These are phyloP conservation scores for Hymenoscyphus linearis DNA, from an alignment of 2,329 filamentous ascomycete genomes.

Conservation along the genomic window DNA sequence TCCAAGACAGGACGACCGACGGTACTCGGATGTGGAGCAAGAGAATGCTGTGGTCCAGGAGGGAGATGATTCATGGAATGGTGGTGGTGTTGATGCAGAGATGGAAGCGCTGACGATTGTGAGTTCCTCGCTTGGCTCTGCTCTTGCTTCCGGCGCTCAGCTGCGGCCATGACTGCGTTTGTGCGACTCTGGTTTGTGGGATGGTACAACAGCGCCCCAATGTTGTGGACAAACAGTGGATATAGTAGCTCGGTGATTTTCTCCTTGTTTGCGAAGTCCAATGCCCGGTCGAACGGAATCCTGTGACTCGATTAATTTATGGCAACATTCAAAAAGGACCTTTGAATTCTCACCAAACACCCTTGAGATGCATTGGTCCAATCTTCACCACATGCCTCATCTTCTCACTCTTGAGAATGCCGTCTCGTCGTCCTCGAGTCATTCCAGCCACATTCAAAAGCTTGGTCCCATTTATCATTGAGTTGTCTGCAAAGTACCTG, in stretches of 20 bases:
- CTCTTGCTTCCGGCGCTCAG: conserved; percentile 71
- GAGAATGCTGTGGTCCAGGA: conserved; percentile 40
- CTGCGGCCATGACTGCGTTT: conserved; percentile 82
- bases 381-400: conserved; percentile 97
- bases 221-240: conserved; percentile 95
- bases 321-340: background rate
- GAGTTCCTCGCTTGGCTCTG: conserved; percentile 58
- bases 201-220: conserved; percentile 88
- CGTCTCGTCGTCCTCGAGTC: conserved; percentile 91
- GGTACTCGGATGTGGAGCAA: conserved; percentile 60
- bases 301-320: conserved; percentile 41
- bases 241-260: conserved; percentile 96
- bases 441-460: conserved; percentile 95
- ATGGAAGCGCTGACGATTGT: conserved; percentile 55
- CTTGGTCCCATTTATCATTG: conserved; percentile 99
- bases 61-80: conserved; percentile 56
- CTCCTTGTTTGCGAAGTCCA: conserved; percentile 99
- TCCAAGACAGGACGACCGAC: conserved; percentile 74
- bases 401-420: conserved; percentile 97
- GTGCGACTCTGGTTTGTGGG: conserved; percentile 80
- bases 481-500: conserved; percentile 62
- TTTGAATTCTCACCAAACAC: conserved; percentile 71
- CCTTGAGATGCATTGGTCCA: conserved; percentile 97
- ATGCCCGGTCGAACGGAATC: conserved; percentile 96
- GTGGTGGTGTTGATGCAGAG: conserved; percentile 62